Evolutionary conservation across 2,329 filamentous ascomycete species (phyloP), one percentile per base, ranked within the genome.

Genomic region (Sclerotinia spermophila): DNA sequence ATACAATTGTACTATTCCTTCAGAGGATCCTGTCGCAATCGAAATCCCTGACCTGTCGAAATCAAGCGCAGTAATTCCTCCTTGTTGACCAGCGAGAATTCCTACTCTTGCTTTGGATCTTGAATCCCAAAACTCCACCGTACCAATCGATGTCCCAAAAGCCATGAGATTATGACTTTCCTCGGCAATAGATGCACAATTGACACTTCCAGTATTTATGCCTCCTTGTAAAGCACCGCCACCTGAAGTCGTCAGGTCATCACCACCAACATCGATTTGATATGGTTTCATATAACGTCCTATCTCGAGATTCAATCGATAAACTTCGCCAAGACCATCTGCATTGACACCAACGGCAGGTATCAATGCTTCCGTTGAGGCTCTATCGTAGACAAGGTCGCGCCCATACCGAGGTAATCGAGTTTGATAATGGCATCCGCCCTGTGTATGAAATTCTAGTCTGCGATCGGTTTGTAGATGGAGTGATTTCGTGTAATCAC

Each of bases 61-160:
- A 74, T 96, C 90, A 60, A 99, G 83, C 0, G 96, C 93, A 0
- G 95, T 97, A 60, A 97, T 89, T 78, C 93, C 91, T 44, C 88
- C 88, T 72, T 89, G 86, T 71, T 89, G 86, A 0, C 85, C 86
- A 19, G 90, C 86, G 2, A 99, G 83, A 27, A 95, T 86, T 24
- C 93, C 94, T 17, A 95, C 91, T 71, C 93, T 86, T 69, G 90
- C 91, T 78, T 93, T 91, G 42, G 92, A 94, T 72, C 96, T 87
- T 1, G 94, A 87, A 79, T 99, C 96, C 93, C 94, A 99, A 78
- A 98, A 95, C 79, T 99, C 96, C 38, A 98, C 93, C 0, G 95
- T 97, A n/a, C 96, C 95, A 70, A 96, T 84, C 3, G 93, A 94
- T 1, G 96, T 99, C 67, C 96, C 96, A 77, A 99, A 99, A 0